Evolutionary conservation across 2,329 filamentous ascomycete genomes (phyloP).

Genomic region (Mycocentrospora acerina): DNA sequence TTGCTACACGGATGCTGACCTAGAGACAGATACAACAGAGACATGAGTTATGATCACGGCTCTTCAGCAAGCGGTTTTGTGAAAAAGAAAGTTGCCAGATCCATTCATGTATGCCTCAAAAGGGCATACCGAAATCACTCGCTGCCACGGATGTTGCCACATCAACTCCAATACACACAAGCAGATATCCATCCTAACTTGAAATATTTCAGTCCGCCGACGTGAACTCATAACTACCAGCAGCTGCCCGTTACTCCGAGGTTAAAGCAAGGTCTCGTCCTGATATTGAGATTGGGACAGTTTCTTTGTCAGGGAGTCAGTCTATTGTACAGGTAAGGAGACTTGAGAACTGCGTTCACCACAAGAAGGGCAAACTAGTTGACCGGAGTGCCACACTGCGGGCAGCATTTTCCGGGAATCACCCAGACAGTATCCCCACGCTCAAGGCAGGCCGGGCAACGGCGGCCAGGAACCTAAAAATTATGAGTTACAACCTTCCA

Average conservation of each 20-base stretch:
- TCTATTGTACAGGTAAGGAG: neutral
- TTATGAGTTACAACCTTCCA: too few relatives aligned
- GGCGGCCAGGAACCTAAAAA: conserved; percentile 41
- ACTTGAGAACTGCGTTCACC: conserved; percentile 1
- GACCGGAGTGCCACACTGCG: conserved; percentile 43
- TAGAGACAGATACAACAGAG: too few relatives aligned
- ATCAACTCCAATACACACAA: conserved; percentile 24
- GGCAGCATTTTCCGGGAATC: conserved; percentile 43
- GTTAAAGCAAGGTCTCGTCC: conserved; percentile 7
- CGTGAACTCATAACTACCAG: conserved; percentile 3
- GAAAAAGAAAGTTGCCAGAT: too few relatives aligned
- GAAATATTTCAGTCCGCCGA: conserved; percentile 12
- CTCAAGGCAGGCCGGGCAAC: conserved; percentile 43
- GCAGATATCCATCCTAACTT: conserved; percentile 13
- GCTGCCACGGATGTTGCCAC: conserved; percentile 5
- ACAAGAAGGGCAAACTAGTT: conserved; percentile 22
- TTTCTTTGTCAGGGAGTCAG: conserved; percentile 5
- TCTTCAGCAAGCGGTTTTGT: too few relatives aligned
- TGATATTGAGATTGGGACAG: conserved; percentile 5
- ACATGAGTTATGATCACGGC: too few relatives aligned
- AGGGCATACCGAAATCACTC: neutral
- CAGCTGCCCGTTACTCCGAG: conserved; percentile 10
- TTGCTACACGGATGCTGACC: too few relatives aligned
- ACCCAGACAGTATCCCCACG: conserved; percentile 45
- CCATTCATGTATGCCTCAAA: too few relatives aligned